Conservation (phyloP, 257 asterid species). For the Schizonepeta tenuifolia region DNA sequence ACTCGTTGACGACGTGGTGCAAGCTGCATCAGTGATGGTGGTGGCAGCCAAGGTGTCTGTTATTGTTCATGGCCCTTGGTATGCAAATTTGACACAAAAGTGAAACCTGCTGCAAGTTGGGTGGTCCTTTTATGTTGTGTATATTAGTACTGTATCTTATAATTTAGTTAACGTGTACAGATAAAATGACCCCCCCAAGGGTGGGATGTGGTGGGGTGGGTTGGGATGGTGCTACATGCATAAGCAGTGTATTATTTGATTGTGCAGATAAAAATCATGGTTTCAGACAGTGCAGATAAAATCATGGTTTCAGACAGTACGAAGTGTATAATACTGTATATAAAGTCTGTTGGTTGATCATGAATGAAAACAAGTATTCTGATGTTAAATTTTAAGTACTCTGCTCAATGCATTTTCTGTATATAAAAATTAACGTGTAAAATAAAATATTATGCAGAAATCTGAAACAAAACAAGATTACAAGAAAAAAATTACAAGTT, state of each 20-base stretch:
- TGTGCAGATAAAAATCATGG: background rate
- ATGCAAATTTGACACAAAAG: conserved; percentile 45
- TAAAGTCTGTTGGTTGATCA: conserved; percentile 8
- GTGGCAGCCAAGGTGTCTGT: conserved; percentile 62
- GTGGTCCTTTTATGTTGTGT: conserved; percentile 23
- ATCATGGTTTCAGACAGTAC: background rate
- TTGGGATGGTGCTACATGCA: background rate
- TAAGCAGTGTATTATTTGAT: background rate
- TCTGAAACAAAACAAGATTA: background rate
- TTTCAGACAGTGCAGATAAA: background rate
- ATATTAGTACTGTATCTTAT: conserved; percentile 31
- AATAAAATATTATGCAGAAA: too few species aligned
- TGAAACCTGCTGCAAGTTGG: background rate
- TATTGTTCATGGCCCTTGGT: conserved; percentile 84
- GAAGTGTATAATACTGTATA: conserved; percentile 1
- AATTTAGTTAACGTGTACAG: conserved; percentile 22
- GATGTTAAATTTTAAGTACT: background rate
- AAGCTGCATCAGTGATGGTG: conserved; percentile 58
- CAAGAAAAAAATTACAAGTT: conserved; percentile 9
- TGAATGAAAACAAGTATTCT: conserved; percentile 13
- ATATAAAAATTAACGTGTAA: too few species aligned
- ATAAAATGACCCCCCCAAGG: background rate
- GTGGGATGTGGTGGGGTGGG: background rate
- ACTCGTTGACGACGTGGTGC: conserved; percentile 56
- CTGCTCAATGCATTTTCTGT: background rate